Base-by-base conservation (phyloP, 2,329 filamentous ascomycete species). In the Epichloe sibirici region DNA sequence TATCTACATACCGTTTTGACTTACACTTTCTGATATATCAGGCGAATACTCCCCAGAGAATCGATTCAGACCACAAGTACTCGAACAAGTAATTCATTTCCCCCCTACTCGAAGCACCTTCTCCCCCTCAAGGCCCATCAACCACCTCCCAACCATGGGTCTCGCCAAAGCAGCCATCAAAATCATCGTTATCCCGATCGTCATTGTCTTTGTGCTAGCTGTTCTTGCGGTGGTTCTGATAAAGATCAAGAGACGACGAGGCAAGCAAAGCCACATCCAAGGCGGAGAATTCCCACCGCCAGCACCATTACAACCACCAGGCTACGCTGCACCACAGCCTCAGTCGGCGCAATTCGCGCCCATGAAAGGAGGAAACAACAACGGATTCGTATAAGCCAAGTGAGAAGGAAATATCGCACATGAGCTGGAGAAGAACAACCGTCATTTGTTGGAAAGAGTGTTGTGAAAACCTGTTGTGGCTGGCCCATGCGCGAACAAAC, bases 91-190 rank as follows among this genome's bases (percentile, higher is more conserved):
- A 8, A 11, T 31, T 31, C 31, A 11, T 31, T 11, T 31, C 9
- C 31, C 28, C 11, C 31, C 31, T 9, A 4, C 31, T 11, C 31
- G 31, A 31, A 31, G 31, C 31, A 31, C 31, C 8, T 31, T 31
- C 31, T 31, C 31, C 31, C 28, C 31, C 1, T 31, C 31, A 31
- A 31, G 31, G 31, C 31, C 31, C 31, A 31, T 43, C 11, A 44
- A 28, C 6, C 21, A 28, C 31, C 9, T 31, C 31, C 31, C 12
- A 35, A 45, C 21, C 45, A 45, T 44, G 51, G 47, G 51, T 25
- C 21, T 50, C 15, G n/a, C 25, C 21, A 52, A 43, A 47, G 39
- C 44, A 42, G 51, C 45, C 51, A 15, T 48, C 44, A 48, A 52
- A 28, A 0, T 48, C 35, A 40, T 48, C 44, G 45, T 44, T 28